A percentile compares a stretch with the other conserved stretches of the same genome.
Conservation (phyloP, 768 basidiomycete genomes). For the Rhodotorula graminis region DNA sequence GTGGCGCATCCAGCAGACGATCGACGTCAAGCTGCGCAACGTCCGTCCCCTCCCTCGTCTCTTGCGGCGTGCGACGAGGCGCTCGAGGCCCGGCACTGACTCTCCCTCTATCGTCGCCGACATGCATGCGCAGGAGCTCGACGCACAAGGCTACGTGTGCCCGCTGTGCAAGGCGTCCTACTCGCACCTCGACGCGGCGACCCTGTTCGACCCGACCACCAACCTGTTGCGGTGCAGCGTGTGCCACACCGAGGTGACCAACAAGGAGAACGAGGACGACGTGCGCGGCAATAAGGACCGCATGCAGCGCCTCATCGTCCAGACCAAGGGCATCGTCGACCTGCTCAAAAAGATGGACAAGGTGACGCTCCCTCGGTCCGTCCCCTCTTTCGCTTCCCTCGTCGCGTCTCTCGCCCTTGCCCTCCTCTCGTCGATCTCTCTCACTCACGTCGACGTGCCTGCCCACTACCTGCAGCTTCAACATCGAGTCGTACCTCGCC, state of each 20-base stretch:
- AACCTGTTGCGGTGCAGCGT: constrained; percentile 77
- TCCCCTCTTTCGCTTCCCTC: constrained; percentile 29
- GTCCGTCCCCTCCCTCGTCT: constrained; percentile 44
- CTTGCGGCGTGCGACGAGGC: too few species aligned
- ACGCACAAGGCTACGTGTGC: constrained; percentile 96
- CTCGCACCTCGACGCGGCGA: constrained; percentile 76
- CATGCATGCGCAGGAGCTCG: constrained; percentile 64
- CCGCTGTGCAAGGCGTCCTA: constrained; percentile 79
- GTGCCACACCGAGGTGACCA: constrained; percentile 73
- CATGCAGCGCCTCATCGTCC: constrained; percentile 90
- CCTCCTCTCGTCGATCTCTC: background rate
- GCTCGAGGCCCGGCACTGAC: background rate
- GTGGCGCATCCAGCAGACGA: constrained; percentile 80
- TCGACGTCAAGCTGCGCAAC: constrained; percentile 83
- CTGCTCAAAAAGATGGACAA: constrained; percentile 82
- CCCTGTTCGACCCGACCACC: constrained; percentile 66
- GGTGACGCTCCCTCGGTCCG: constrained; percentile 76
- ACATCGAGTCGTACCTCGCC: constrained; percentile 49
- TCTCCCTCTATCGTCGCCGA: background rate
- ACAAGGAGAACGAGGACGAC: constrained; percentile 85
- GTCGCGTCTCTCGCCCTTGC: background rate
- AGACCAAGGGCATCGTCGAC: constrained; percentile 81
- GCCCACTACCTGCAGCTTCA: constrained; percentile 24
- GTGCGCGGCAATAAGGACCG: constrained; percentile 81
- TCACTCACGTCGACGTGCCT: background rate